Conservation (phyloP, 2,329 filamentous ascomycete species). For the Fusarium annulatum region DNA sequence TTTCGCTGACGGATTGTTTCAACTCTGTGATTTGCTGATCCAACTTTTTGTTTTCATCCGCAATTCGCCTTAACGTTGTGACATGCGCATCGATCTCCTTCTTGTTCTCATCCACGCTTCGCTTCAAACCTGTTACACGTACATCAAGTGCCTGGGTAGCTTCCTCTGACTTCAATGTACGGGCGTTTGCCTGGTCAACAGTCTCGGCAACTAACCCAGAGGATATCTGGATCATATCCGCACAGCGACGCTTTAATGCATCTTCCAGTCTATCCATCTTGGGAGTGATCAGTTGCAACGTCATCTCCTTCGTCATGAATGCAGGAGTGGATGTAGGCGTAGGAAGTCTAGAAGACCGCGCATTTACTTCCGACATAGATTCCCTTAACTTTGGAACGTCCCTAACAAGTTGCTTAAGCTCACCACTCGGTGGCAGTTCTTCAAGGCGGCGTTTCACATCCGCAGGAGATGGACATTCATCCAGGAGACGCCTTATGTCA, state of each 20-base stretch:
- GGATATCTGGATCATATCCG: background rate
- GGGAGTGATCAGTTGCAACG: constrained; percentile 12
- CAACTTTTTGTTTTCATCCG: background rate
- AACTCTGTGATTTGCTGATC: background rate
- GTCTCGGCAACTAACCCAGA: constrained; percentile 28
- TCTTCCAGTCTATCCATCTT: constrained; percentile 17
- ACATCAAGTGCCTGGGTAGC: constrained; percentile 11
- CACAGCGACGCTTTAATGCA: constrained; percentile 6
- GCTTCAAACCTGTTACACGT: constrained; percentile 1
- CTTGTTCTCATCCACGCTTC: background rate
- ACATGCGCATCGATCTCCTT: background rate
- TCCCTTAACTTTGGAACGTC: constrained; percentile 12
- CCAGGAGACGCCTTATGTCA: background rate
- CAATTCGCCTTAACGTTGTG: background rate
- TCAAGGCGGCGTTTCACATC: constrained; percentile 8
- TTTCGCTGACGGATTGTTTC: background rate
- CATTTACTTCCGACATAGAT: background rate
- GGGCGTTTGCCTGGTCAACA: constrained; percentile 36
- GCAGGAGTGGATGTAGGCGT: background rate
- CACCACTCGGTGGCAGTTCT: constrained; percentile 12
- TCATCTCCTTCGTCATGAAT: constrained; percentile 14
- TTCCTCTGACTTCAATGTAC: constrained; percentile 16
- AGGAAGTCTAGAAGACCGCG: background rate
- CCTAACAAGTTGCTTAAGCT: constrained; percentile 8
- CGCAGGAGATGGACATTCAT: background rate